Evolutionary conservation across 148 eudicot species (phyloP).

Genomic region (Rhododendron simsii): DNA sequence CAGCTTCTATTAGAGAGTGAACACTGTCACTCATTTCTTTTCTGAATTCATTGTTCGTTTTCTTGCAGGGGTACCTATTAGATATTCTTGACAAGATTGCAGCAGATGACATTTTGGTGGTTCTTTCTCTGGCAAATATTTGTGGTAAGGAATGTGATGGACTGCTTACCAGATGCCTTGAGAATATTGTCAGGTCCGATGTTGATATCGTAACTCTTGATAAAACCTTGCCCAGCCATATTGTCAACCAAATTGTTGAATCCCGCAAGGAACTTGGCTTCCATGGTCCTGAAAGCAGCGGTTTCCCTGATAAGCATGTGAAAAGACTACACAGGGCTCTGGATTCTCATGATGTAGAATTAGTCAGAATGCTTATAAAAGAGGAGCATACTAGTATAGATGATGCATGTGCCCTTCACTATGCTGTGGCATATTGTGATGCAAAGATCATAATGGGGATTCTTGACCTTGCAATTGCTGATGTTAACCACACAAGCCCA

Average conservation of each 20-base stretch:
- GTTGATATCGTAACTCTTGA: slow-evolving; percentile 70
- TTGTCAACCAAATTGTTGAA: slow-evolving; percentile 59
- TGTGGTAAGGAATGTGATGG: slow-evolving; percentile 64
- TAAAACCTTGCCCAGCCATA: slow-evolving; percentile 51
- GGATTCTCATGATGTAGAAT: slow-evolving; percentile 88
- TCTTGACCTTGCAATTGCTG: slow-evolving; percentile 76
- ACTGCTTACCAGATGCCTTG: slow-evolving; percentile 51
- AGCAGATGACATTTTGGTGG: slow-evolving; percentile 67
- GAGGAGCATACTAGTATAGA: slow-evolving; percentile 72
- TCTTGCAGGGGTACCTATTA: slow-evolving; percentile 55
- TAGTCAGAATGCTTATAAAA: slow-evolving; percentile 68
- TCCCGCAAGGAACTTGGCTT: slow-evolving; percentile 50
- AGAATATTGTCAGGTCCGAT: slow-evolving; percentile 53
- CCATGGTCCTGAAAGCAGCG: slow-evolving; percentile 33
- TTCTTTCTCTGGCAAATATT: slow-evolving; percentile 55
- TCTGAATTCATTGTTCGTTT: background rate
- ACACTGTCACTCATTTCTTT: background rate
- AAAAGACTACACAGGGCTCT: slow-evolving; percentile 84
- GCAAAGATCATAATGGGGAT: slow-evolving; percentile 66
- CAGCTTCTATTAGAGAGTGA: background rate
- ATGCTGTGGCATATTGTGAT: slow-evolving; percentile 91
- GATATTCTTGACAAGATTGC: slow-evolving; percentile 70
- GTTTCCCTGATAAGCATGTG: slow-evolving; percentile 70
- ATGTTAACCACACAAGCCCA: slow-evolving; percentile 54
- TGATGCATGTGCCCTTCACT: slow-evolving; percentile 80